Base-by-base conservation (phyloP, 73 alveolate species). In the Paramecium sonneborni region DNA sequence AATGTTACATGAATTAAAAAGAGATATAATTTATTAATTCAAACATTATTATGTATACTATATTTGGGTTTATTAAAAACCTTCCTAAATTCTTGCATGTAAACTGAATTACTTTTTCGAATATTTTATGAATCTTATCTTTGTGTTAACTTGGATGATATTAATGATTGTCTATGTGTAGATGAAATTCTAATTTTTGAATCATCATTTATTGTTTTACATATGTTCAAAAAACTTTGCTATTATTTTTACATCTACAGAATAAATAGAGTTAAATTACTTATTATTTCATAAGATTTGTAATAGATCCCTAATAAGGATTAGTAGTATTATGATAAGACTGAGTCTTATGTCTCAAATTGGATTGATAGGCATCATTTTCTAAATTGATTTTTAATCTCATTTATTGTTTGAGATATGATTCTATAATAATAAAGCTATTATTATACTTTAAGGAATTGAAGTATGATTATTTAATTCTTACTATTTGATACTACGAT, bases 71-170 rank as follows among this genome's bases (percentile, higher is more conserved):
- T 72, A 37, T 18, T 72, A 79, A 79, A 79, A 11, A 79, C 55
- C 55, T 79, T 79, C 23, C 90, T 38, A 44, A 79, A 79, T 6
- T 79, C 90, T 10, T 79, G 20, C 74, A 79, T 79, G 48, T 79
- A 79, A 12, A 79, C 90, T 5, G 90, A 79, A 43, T 79, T 79
- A 48, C 90, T 79, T 46, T 79, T 79, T 79, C 74, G 32, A 24
- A 79, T 79, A 43, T 79, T 43, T 41, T 28, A 18, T n/a, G 86
- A 72, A 14, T 72, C 86, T 44, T 79, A 15, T 79, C 90, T 21
- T 41, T 74, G 15, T 14, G 74, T 10, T 41, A 35, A 34, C 15
- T 52, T 52, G 15, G 68, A 43, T 12, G 44, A 43, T 0, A 39
- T 41, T 38, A 79, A 8, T 12, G 90, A 39, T 44, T 79, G 23